Evolutionary conservation across 2,329 filamentous ascomycete species (phyloP).

Genomic region (Penicillium sp.): DNA sequence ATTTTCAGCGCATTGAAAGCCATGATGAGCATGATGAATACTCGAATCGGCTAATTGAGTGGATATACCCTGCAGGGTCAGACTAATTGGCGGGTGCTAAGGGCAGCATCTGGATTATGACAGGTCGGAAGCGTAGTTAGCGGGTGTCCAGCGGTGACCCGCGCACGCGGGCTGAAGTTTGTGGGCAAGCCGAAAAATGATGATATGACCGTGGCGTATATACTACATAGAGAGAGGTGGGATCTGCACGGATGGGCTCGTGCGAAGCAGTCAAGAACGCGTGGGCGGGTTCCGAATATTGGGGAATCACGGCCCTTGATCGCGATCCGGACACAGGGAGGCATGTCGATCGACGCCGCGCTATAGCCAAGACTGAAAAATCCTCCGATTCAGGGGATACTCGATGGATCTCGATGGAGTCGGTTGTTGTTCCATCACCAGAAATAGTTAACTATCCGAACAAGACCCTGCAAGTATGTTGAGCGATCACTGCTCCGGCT

Average conservation of each 20-base stretch:
- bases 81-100: constrained; percentile 2
- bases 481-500: neutral
- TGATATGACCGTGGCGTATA: constrained; percentile 10
- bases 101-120: constrained; percentile 10
- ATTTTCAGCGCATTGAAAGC: constrained; percentile 5
- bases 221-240: constrained; percentile 3
- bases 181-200: neutral
- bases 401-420: too few species aligned
- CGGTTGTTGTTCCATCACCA: neutral
- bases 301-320: constrained; percentile 14
- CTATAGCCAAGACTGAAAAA: constrained; percentile 1
- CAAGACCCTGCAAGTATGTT: constrained; percentile 8
- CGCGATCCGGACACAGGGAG: constrained; percentile 4
- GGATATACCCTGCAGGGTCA: constrained; percentile 14
- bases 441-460: neutral
- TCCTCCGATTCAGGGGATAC: constrained; percentile 3
- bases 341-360: constrained; percentile 10
- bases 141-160: constrained; percentile 8
- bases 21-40: constrained; percentile 13
- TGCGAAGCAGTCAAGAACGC: constrained; percentile 19
- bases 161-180: constrained; percentile 16
- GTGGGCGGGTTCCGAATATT: constrained; percentile 7
- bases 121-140: constrained; percentile 10
- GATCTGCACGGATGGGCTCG: constrained; percentile 14
- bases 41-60: constrained; percentile 6